Evolutionary conservation across 495 filamentous ascomycete species (phyloP).

Genomic region (Chaetomidium leptoderma): DNA sequence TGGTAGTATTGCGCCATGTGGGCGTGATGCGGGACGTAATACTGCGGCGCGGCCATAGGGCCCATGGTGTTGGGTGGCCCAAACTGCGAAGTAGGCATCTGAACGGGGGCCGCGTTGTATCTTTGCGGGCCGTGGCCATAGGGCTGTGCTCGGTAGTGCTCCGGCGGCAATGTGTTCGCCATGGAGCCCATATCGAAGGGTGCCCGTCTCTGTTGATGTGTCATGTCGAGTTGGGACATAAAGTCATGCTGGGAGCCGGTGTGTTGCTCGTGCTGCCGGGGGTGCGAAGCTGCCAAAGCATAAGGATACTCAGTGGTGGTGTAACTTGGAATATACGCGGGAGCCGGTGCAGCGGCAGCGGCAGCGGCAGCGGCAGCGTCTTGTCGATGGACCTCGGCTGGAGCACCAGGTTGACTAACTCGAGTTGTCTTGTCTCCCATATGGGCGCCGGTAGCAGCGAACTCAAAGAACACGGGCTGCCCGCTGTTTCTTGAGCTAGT

Average conservation of each 20-base stretch:
- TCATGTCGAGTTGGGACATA: slow-evolving; percentile 37
- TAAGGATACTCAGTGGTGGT: background rate
- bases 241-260: slow-evolving; percentile 34
- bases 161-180: slow-evolving; percentile 38
- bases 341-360: slow-evolving; percentile 19
- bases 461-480: background rate
- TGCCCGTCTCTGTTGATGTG: slow-evolving; percentile 33
- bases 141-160: slow-evolving; percentile 33
- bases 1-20: slow-evolving; percentile 40
- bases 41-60: slow-evolving; percentile 32
- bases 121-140: slow-evolving; percentile 36
- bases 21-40: slow-evolving; percentile 41
- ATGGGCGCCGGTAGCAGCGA: slow-evolving; percentile 2
- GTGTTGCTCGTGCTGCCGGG: slow-evolving; percentile 34
- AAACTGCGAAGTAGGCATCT: slow-evolving; percentile 47
- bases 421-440: slow-evolving; percentile 45
- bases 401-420: slow-evolving; percentile 30
- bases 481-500: no score
- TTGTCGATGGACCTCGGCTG: slow-evolving; percentile 32
- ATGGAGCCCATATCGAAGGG: slow-evolving; percentile 42
- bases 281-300: background rate
- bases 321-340: background rate
- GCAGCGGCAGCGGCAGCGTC: slow-evolving; percentile 22
- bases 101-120: slow-evolving; percentile 42
- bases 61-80: slow-evolving; percentile 28